These are phyloP conservation scores for Eucalyptus caleyi DNA, from an alignment of 345 rosid genomes.

Conservation along the genomic window DNA sequence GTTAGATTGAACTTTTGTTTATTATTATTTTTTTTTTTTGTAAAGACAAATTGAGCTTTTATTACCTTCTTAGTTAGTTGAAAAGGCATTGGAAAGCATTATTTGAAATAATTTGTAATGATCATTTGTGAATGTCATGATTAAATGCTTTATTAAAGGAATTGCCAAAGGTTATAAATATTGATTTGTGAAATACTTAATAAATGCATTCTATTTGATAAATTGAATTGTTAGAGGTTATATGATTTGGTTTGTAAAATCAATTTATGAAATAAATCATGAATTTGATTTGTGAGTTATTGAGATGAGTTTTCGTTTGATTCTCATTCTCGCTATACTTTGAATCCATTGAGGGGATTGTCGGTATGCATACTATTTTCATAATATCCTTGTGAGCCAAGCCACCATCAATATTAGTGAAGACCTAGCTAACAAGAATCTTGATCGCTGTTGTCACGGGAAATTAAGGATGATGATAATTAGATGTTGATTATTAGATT, in stretches of 20 bases:
- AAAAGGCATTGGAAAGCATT: neutral
- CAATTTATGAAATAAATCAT: neutral
- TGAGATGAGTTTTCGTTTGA: neutral
- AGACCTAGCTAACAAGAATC: neutral
- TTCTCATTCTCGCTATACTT: neutral
- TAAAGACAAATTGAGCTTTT: neutral
- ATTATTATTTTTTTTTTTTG: too few species aligned
- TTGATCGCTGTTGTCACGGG: rapidly evolving
- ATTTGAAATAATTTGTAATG: neutral
- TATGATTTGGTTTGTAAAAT: neutral
- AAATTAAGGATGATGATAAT: neutral
- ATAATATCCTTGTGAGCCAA: neutral
- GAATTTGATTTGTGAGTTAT: neutral
- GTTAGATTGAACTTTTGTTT: neutral
- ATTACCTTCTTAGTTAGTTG: neutral
- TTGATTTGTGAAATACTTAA: neutral
- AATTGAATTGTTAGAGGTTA: neutral
- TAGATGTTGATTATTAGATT: too few species aligned
- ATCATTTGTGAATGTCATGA: neutral
- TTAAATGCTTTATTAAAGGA: neutral
- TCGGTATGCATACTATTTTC: neutral
- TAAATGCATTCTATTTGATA: neutral
- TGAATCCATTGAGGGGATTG: too few species aligned
- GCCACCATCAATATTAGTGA: neutral
- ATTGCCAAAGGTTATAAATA: neutral